Base-by-base conservation (phyloP, 192 early-diverging fungal species). In the Coemansia sp. region DNA sequence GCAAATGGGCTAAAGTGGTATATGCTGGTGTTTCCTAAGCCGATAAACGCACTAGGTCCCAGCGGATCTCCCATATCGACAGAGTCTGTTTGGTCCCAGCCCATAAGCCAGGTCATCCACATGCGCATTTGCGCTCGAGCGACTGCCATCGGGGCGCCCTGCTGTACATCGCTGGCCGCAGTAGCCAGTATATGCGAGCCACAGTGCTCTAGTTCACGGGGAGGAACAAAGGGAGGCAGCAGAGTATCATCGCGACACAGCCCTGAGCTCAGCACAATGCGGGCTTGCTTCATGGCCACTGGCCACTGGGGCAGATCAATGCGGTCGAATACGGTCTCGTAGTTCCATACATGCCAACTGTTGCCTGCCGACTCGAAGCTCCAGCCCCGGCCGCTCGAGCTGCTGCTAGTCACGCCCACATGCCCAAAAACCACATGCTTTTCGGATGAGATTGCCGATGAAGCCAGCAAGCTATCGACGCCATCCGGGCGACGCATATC, bases 291-390 rank as follows among this genome's bases (percentile, higher is more conserved):
- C 74, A 71, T 77, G 28, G 26, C 47, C 5, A 48, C 53, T 2
- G 74, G 67, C 74, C 74, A 77, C 11, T 57, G 60, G 3, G 74
- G 74, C 51, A 77, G 41, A 31, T 64, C 68, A 4, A 66, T 38
- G 31, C 48, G 30, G 45, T 77, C 74, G 40, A 69, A 37, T 2
- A 66, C 21, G 1, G 67, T 34, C 26, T 48, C 31, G 60, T 70
- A 52, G 47, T 38, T 66, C 74, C 74, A 77, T 0, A 64, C 43
- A 21, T 77, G 68, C 74, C 74, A 77, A 42, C 60, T 67, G 20
- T 41, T 62, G 21, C 67, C 67, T 3, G 43, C 36, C 3, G 68
- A 54, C 5, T 50, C 53, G 14, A 77, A 57, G 17, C 20, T 55
- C 74, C 74, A 77, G 0, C 56, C 66, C 9, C 21, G 26, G 46